Evolutionary conservation across 176 grass and related monocot species (phyloP).

Genomic region (Triticum monococcum): DNA sequence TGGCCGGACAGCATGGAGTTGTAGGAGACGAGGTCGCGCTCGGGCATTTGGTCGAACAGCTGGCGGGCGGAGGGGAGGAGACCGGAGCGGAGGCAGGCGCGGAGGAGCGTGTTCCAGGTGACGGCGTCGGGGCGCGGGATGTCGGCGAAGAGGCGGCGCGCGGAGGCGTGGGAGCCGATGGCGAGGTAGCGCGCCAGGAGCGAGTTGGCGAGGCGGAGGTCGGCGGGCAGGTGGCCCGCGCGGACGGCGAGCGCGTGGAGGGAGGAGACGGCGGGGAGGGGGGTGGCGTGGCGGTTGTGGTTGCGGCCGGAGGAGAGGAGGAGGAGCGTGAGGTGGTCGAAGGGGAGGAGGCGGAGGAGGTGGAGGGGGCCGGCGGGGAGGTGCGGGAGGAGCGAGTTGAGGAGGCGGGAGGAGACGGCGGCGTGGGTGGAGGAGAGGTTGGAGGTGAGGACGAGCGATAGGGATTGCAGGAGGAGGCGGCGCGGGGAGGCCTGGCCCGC

Average conservation of each 20-base stretch:
- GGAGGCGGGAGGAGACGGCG: conserved; percentile 35
- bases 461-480: conserved; percentile 35
- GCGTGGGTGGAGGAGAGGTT: conserved; percentile 31
- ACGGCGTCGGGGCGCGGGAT: conserved; percentile 47
- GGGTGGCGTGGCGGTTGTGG: neutral
- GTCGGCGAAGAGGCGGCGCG: conserved; percentile 54
- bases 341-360: conserved; percentile 44
- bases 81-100: conserved; percentile 36
- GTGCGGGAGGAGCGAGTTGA: conserved; percentile 53
- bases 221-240: conserved; percentile 36
- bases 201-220: conserved; percentile 49
- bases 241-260: conserved; percentile 45
- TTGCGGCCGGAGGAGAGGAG: conserved; percentile 12
- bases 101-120: conserved; percentile 71
- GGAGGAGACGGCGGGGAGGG: conserved; percentile 34
- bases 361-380: conserved; percentile 7
- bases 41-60: conserved; percentile 57
- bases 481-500: neutral
- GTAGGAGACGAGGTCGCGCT: conserved; percentile 43
- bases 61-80: conserved; percentile 41
- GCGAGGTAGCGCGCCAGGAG: conserved; percentile 43
- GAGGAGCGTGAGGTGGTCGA: conserved; percentile 42
- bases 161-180: conserved; percentile 16
- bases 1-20: conserved; percentile 58
- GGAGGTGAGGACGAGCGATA: conserved; percentile 43